These are phyloP conservation scores for Cercospora canescens DNA, from an alignment of 2,329 filamentous ascomycete genomes.

Conservation along the genomic window DNA sequence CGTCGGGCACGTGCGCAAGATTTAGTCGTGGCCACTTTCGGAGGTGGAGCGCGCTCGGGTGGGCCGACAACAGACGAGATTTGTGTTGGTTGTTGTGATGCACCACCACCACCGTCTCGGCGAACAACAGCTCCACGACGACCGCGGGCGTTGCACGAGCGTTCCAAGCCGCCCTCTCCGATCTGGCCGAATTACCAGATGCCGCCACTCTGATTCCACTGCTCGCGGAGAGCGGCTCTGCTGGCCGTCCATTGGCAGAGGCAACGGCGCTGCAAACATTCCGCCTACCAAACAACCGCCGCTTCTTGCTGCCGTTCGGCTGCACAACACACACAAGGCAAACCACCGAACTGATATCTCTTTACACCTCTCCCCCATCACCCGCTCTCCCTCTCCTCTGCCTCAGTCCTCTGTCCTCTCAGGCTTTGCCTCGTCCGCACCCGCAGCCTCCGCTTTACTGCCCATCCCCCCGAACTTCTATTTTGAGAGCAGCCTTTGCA, in stretches of 20 bases:
- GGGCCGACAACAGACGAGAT: neutral
- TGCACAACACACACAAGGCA: slow-evolving; percentile 10
- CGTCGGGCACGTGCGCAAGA: neutral
- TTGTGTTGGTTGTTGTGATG: neutral
- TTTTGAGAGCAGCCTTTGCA: slow-evolving; percentile 2
- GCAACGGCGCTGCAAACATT: slow-evolving; percentile 9
- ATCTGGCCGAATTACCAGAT: neutral
- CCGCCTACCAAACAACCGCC: slow-evolving; percentile 3
- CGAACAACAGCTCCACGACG: neutral
- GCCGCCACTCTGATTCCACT: neutral
- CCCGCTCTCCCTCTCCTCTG: slow-evolving; percentile 4
- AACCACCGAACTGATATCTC: slow-evolving; percentile 17
- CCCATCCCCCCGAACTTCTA: slow-evolving; percentile 6
- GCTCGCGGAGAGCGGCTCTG: neutral
- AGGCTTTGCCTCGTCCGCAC: slow-evolving; percentile 2
- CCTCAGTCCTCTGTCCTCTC: slow-evolving; percentile 11
- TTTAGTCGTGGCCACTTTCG: slow-evolving; percentile 1
- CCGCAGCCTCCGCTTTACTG: neutral
- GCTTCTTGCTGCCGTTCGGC: neutral
- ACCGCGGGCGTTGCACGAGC: neutral
- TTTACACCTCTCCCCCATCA: slow-evolving; percentile 14
- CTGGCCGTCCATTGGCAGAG: neutral
- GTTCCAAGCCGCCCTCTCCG: neutral
- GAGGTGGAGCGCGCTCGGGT: neutral
- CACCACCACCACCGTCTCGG: neutral